phyloP scores from a whole-genome alignment of 441 rosid genomes.

The Syzygium syzygioides region DNA sequence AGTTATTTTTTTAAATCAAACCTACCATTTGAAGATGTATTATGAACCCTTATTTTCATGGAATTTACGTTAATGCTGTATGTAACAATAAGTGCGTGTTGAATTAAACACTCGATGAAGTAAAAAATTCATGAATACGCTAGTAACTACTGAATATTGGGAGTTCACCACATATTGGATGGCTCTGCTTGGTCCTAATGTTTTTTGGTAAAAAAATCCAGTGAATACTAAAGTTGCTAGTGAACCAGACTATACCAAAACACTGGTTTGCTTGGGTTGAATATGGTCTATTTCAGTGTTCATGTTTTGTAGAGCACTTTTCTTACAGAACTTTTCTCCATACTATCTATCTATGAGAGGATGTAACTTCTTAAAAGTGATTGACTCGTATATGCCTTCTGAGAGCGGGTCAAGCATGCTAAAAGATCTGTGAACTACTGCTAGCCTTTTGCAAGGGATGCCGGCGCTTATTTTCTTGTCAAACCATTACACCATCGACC shows the following conservation, averaged over 20 bases:
- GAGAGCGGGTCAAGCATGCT: neutral
- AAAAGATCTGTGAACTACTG: neutral
- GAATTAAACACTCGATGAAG: neutral
- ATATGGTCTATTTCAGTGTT: neutral
- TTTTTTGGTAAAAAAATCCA: neutral
- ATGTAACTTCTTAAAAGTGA: neutral
- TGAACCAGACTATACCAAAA: neutral
- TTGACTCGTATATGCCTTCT: neutral
- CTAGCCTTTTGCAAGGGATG: neutral
- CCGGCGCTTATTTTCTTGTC: neutral
- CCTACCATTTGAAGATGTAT: neutral
- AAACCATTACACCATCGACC: neutral
- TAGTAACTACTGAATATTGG: too few species aligned
- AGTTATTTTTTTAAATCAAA: neutral
- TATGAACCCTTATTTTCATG: neutral
- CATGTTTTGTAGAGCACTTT: neutral
- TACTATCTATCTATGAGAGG: neutral
- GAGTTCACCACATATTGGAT: neutral
- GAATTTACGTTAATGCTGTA: neutral
- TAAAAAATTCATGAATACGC: neutral
- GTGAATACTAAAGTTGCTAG: neutral
- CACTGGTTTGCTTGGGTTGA: neutral
- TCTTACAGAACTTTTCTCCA: neutral
- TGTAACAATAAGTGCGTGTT: fast-evolving
- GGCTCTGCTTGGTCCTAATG: neutral